A percentile compares a stretch with the other conserved stretches of the same genome.
phyloP scores from a whole-genome alignment of 164 flowering plant genomes.

The Dillenia turbinata region DNA sequence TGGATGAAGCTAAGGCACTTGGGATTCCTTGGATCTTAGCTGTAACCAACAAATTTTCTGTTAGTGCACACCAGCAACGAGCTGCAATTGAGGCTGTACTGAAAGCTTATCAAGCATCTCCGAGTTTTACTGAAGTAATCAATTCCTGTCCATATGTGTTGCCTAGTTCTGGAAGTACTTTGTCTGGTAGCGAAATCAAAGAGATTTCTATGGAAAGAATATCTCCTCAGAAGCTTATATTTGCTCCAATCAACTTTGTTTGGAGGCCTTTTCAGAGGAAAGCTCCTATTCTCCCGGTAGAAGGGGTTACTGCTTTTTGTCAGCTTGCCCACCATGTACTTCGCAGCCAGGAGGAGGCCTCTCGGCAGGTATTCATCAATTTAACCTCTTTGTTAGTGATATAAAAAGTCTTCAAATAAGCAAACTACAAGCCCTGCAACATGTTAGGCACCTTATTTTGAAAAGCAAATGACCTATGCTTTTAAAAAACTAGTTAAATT shows the following conservation, averaged over 20 bases:
- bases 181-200: constrained; percentile 31
- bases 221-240: constrained; percentile 41
- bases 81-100: constrained; percentile 62
- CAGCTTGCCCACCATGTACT: constrained; percentile 67
- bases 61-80: constrained; percentile 90
- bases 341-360: constrained; percentile 66
- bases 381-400: no score
- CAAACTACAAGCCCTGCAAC: no score
- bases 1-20: constrained; percentile 85
- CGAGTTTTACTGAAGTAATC: constrained; percentile 52
- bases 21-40: constrained; percentile 97
- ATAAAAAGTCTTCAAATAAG: no score
- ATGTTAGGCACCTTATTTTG: no score
- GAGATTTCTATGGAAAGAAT: constrained; percentile 30
- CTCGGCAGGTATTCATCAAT: constrained; percentile 56
- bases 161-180: constrained; percentile 45
- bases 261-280: constrained; percentile 77
- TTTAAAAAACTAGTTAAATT: no score
- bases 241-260: constrained; percentile 62
- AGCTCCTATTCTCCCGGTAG: constrained; percentile 61
- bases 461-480: no score
- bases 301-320: constrained; percentile 67
- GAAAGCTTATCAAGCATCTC: constrained; percentile 75
- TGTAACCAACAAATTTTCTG: constrained; percentile 88
- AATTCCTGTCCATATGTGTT: constrained; percentile 86